phyloP scores from a whole-genome alignment of 2,329 filamentous ascomycete species.

The Penicillium janthinellum region DNA sequence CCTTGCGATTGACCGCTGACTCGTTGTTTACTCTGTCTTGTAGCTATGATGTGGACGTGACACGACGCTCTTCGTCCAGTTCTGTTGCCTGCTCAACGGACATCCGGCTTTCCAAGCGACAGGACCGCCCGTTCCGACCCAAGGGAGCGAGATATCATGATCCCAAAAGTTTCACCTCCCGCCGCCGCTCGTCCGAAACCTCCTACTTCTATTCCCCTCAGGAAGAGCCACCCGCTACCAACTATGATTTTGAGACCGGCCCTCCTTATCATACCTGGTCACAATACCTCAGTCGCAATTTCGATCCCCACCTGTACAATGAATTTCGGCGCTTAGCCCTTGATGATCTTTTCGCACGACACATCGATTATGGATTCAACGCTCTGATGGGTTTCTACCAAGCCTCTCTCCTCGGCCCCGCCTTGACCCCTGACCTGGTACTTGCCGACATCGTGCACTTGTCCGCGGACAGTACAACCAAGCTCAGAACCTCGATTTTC shows the following conservation, averaged over 20 bases:
- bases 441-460: conserved; percentile 59
- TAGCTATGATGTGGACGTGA: conserved; percentile 9
- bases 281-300: conserved; percentile 70
- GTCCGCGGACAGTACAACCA: conserved; percentile 35
- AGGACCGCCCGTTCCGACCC: conserved; percentile 3
- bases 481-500: conserved; percentile 1
- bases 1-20: neutral
- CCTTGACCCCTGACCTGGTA: conserved; percentile 55
- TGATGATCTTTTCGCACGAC: conserved; percentile 60
- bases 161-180: conserved; percentile 21
- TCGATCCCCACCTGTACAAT: conserved; percentile 74
- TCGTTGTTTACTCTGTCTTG: neutral
- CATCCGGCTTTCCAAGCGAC: neutral
- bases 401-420: conserved; percentile 55
- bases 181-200: conserved; percentile 52
- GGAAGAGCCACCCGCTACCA: conserved; percentile 43
- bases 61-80: neutral
- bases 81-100: neutral
- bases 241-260: conserved; percentile 52
- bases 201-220: conserved; percentile 54
- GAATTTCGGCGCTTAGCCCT: conserved; percentile 70
- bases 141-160: neutral
- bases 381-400: conserved; percentile 68
- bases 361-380: conserved; percentile 59
- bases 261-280: conserved; percentile 75